A percentile compares a stretch with the other conserved stretches of the same genome.
Conservation (phyloP, 352 stramenopile species). For the Globisporangium nunn region DNA sequence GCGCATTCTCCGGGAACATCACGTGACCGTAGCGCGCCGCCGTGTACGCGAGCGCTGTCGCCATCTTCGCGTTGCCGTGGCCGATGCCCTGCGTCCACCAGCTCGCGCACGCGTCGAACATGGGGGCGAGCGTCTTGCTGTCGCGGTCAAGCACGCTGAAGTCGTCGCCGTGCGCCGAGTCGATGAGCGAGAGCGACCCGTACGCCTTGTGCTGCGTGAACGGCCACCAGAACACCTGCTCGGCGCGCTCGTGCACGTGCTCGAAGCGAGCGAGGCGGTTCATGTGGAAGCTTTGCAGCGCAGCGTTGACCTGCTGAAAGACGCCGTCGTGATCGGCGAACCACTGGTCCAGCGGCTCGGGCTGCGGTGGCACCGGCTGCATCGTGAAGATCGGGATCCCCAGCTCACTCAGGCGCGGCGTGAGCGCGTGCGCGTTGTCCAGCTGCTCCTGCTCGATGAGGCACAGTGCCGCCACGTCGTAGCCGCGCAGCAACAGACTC, state of each 20-base stretch:
- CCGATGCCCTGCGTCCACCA: slow-evolving; percentile 92
- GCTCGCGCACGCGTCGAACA: slow-evolving; percentile 88
- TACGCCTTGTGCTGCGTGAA: slow-evolving; percentile 91
- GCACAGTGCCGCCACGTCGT: slow-evolving; percentile 84
- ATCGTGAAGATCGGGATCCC: slow-evolving; percentile 76
- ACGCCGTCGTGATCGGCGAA: slow-evolving; percentile 33
- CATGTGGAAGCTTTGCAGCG: slow-evolving; percentile 51
- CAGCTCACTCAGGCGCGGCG: slow-evolving; percentile 50
- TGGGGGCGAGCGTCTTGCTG: slow-evolving; percentile 47
- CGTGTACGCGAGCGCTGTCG: slow-evolving; percentile 81
- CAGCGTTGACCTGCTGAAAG: slow-evolving; percentile 46
- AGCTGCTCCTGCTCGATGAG: slow-evolving; percentile 74
- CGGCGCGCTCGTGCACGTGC: slow-evolving; percentile 45
- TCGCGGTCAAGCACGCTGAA: slow-evolving; percentile 54
- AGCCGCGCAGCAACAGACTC: slow-evolving; percentile 87
- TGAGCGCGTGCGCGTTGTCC: slow-evolving; percentile 59
- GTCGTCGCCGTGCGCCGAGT: slow-evolving; percentile 87
- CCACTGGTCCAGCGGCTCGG: slow-evolving; percentile 68
- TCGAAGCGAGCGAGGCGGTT: slow-evolving; percentile 43
- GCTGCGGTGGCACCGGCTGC: slow-evolving; percentile 59
- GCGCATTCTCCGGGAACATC: slow-evolving; percentile 89
- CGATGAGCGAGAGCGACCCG: slow-evolving; percentile 76
- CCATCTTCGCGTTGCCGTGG: slow-evolving; percentile 86
- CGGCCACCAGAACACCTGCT: slow-evolving; percentile 89
- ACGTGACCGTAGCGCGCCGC: slow-evolving; percentile 89